Conservation (phyloP, 805 yeast genomes). For the Blastobotrys peoriensis region DNA sequence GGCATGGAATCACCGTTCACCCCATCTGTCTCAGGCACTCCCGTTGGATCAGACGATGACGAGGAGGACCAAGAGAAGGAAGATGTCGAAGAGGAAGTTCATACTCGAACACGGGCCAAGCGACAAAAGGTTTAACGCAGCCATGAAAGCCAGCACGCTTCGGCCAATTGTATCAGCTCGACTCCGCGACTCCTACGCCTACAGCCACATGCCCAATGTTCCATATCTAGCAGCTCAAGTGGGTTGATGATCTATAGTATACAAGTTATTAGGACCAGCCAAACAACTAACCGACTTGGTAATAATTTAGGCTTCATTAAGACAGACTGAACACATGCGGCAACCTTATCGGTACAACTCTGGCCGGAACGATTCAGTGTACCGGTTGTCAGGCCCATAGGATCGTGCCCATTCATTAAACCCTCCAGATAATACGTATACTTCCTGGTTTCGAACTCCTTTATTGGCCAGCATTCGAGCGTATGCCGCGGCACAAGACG, state of each 20-base stretch:
- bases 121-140: background rate
- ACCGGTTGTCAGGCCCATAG: slow-evolving; percentile 46
- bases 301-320: too few relatives aligned
- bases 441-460: slow-evolving; percentile 33
- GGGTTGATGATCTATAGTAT: background rate
- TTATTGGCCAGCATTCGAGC: slow-evolving; percentile 36
- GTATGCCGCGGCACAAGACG: slow-evolving; percentile 68
- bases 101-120: background rate
- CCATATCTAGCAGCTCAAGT: too few relatives aligned
- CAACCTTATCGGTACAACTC: slow-evolving; percentile 12
- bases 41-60: background rate
- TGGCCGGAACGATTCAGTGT: slow-evolving; percentile 18
- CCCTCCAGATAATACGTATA: slow-evolving; percentile 79
- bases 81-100: slow-evolving; percentile 4
- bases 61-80: background rate
- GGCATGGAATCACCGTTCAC: background rate
- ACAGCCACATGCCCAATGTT: background rate
- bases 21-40: slow-evolving; percentile 15
- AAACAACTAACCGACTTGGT: background rate
- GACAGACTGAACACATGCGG: too few relatives aligned
- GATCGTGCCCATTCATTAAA: slow-evolving; percentile 74
- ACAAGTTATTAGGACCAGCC: background rate
- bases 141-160: too few relatives aligned
- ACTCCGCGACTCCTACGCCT: slow-evolving; percentile 1
- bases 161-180: too few relatives aligned